phyloP scores from a whole-genome alignment of 2,329 filamentous ascomycete genomes.

The Pseudocercospora crystallina region DNA sequence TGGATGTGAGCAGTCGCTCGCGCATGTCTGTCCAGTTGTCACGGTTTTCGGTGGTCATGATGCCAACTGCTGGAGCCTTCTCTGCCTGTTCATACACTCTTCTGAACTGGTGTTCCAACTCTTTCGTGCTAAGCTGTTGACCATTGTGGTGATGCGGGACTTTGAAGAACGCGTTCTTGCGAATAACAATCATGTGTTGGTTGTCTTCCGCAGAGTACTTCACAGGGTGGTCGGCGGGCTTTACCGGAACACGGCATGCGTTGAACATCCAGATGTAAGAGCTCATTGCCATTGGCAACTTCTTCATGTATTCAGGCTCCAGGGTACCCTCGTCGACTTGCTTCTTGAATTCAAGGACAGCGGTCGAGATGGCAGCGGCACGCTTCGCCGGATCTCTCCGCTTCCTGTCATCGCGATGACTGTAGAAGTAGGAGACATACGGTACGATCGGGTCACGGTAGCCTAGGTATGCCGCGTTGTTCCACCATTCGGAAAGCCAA shows the following conservation, averaged over 20 bases:
- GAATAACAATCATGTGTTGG: slow-evolving; percentile 84
- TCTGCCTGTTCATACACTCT: slow-evolving; percentile 78
- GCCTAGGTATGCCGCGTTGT: slow-evolving; percentile 83
- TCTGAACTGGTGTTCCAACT: slow-evolving; percentile 87
- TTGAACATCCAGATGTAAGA: slow-evolving; percentile 99
- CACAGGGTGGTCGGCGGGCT: slow-evolving; percentile 75
- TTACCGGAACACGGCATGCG: slow-evolving; percentile 77
- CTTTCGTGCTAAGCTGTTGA: slow-evolving; percentile 79
- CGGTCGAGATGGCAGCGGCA: slow-evolving; percentile 83
- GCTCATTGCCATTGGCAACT: slow-evolving; percentile 95
- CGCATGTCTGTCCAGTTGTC: slow-evolving; percentile 87
- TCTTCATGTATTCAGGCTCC: slow-evolving; percentile 99
- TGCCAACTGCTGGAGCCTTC: slow-evolving; percentile 72
- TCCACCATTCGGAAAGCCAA: slow-evolving; percentile 99
- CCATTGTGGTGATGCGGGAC: slow-evolving; percentile 77
- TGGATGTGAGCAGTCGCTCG: slow-evolving; percentile 71
- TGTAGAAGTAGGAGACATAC: slow-evolving; percentile 99
- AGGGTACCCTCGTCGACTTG: slow-evolving; percentile 78
- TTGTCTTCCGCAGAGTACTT: slow-evolving; percentile 75
- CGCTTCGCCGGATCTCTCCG: slow-evolving; percentile 87
- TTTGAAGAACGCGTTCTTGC: slow-evolving; percentile 99
- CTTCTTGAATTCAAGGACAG: slow-evolving; percentile 89
- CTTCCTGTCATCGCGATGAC: slow-evolving; percentile 87
- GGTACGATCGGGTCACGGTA: slow-evolving; percentile 96
- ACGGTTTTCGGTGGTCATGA: slow-evolving; percentile 87